phyloP scores from a whole-genome alignment of 139 green algal species.

The Diplosphaera chodatii region DNA sequence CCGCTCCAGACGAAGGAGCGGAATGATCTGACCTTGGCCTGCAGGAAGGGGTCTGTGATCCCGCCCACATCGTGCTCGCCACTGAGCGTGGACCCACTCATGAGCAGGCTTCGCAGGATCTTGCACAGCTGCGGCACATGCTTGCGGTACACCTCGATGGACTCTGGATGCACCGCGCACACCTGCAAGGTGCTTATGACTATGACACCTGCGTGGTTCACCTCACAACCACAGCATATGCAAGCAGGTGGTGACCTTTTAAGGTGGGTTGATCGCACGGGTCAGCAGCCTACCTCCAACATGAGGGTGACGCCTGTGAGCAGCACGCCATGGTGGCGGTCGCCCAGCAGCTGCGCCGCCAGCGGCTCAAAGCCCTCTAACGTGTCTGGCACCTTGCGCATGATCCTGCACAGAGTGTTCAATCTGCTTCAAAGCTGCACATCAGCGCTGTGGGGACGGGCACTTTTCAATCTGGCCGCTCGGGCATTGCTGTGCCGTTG shows the following conservation, averaged over 20 bases:
- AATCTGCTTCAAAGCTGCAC: too few species aligned
- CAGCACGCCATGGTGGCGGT: constrained; percentile 87
- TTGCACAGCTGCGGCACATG: constrained; percentile 65
- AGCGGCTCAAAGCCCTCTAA: constrained; percentile 77
- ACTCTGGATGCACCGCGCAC: neutral
- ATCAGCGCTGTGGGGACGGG: too few species aligned
- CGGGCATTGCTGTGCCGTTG: too few species aligned
- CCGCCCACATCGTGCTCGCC: constrained; percentile 90
- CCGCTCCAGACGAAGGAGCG: too few species aligned
- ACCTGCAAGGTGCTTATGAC: neutral
- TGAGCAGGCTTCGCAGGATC: constrained; percentile 57
- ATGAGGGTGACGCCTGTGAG: constrained; percentile 79
- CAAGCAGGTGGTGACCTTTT: too few species aligned
- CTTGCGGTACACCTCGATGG: constrained; percentile 5
- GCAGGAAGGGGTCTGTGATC: constrained; percentile 94
- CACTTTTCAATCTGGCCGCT: too few species aligned
- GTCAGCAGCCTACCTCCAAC: constrained; percentile 67
- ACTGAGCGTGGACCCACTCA: constrained; percentile 47
- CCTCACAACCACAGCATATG: too few species aligned
- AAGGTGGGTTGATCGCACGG: too few species aligned
- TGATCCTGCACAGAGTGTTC: constrained; percentile 64
- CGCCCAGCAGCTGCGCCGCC: constrained; percentile 69
- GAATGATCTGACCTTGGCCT: constrained; percentile 83
- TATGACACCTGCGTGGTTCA: too few species aligned
- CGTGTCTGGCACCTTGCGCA: constrained; percentile 91